Evolutionary conservation across 305 asterid species (phyloP), one percentile per base, ranked within the genome.

Genomic region (Solanum hybrid): DNA sequence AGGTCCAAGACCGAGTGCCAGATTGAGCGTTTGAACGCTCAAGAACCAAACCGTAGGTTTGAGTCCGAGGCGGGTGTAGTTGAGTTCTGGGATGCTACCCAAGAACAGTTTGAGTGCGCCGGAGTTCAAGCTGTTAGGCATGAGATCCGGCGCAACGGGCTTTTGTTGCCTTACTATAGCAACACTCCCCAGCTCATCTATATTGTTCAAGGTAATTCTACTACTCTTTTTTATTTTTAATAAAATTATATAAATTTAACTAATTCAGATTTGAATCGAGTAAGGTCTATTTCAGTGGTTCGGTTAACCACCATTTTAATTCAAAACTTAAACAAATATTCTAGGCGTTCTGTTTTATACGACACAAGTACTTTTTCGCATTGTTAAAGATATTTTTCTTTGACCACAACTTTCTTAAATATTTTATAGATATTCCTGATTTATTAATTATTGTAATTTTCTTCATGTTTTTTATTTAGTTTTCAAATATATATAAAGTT

Each of bases 81-180:
- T 14, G 97, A 96, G 91, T 91, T 90, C 88, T 96, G 98, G 98
- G 97, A 95, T 75, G 45, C 87, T 51, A 93, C 92, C 88, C 89
- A 92, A 38, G 78, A 91, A 87, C 94, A 93, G 87, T 88, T 94
- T n/a, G 92, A 92, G 87, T 96, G 98, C 85, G 98, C 96, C 15
- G 96, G 98, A 5, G 94, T 94, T 8, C 92, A 92, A 0, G 95
- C 94, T 3, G 92, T 92, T 10, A 90, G 91, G 87, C 93, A 94
- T 15, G 40, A 37, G 4, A 91, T 96, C 40, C 81, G 92, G 86
- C 90, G 90, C 2, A 90, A 42, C 26, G 96, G 97, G 13, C 94
- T 96, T 8, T 85, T 95, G 89, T 86, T 95, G 73, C 98, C 98
- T 2, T 94, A 94, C 92, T 95, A 92, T 90, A 94, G 93, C 89